Percentiles rank a stretch among this genome's conserved stretches.
Conservation (phyloP, 306 rosid genomes). For the Cucurbita maxima region DNA sequence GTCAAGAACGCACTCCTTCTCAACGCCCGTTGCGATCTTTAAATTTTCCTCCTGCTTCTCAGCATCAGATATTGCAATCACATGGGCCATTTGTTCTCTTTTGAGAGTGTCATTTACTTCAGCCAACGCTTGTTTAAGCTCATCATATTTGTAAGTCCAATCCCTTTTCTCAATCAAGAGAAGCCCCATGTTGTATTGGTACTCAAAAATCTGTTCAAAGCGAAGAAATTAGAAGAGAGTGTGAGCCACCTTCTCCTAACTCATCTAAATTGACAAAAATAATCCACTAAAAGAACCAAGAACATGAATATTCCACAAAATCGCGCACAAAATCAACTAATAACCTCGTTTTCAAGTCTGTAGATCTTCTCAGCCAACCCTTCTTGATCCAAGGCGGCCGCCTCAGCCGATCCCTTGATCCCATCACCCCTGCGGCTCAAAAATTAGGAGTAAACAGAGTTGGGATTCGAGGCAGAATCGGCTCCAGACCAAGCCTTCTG, state of each 20-base stretch:
- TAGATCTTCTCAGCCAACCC: slow-evolving; percentile 36
- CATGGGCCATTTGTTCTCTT: slow-evolving; percentile 58
- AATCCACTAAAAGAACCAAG: background rate
- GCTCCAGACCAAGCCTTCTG: slow-evolving; percentile 42
- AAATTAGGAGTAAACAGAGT: slow-evolving; percentile 13
- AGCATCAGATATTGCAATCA: slow-evolving; percentile 52
- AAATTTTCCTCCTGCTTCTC: slow-evolving; percentile 76
- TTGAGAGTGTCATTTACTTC: slow-evolving; percentile 56
- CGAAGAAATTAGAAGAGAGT: background rate
- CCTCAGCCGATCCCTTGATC: slow-evolving; percentile 33
- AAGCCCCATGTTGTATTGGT: slow-evolving; percentile 92
- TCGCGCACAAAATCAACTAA: slow-evolving; percentile 11
- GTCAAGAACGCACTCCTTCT: slow-evolving; percentile 85
- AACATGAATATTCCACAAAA: background rate
- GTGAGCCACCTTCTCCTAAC: background rate
- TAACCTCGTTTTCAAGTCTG: slow-evolving; percentile 65
- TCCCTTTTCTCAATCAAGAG: slow-evolving; percentile 95
- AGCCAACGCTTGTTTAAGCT: slow-evolving; percentile 34
- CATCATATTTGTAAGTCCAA: slow-evolving; percentile 50
- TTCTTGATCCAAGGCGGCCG: slow-evolving; percentile 23
- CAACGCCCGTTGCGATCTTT: slow-evolving; percentile 84
- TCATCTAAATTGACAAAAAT: background rate
- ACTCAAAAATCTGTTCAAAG: slow-evolving; percentile 63
- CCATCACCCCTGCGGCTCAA: slow-evolving; percentile 34
- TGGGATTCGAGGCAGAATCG: slow-evolving; percentile 32